Evolutionary conservation across 345 rosid species (phyloP).

Genomic region (Linum usitatissimum): DNA sequence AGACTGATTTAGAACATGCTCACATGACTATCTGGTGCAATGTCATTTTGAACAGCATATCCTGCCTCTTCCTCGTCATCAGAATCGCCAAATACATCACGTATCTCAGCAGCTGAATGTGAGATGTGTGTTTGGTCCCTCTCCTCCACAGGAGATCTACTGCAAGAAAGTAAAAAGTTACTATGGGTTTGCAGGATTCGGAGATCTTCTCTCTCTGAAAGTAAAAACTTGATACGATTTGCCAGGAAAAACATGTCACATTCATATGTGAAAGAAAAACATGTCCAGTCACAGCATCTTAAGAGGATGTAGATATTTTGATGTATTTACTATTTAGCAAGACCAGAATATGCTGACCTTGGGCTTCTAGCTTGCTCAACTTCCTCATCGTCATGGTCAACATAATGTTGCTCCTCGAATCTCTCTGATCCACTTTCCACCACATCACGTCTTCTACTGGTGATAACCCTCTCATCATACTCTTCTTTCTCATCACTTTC

Average conservation of each 20-base stretch:
- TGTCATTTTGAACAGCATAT: slow-evolving; percentile 53
- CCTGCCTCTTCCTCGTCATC: slow-evolving; percentile 83
- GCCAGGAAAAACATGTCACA: slow-evolving; percentile 1
- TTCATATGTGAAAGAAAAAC: background rate
- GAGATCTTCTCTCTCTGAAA: too few relatives aligned
- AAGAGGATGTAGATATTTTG: background rate
- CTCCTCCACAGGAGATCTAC: slow-evolving; percentile 55
- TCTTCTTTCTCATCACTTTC: slow-evolving; percentile 72
- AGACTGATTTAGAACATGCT: slow-evolving; percentile 15
- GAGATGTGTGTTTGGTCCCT: slow-evolving; percentile 49
- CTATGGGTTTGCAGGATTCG: too few relatives aligned
- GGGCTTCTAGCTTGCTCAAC: slow-evolving; percentile 66
- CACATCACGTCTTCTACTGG: slow-evolving; percentile 49
- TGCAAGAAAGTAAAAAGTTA: slow-evolving; percentile 20
- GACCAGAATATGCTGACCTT: slow-evolving; percentile 31
- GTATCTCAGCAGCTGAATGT: slow-evolving; percentile 70
- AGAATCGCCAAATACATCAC: slow-evolving; percentile 96
- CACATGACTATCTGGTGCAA: slow-evolving; percentile 58
- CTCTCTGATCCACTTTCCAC: slow-evolving; percentile 86
- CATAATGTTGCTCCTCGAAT: slow-evolving; percentile 61
- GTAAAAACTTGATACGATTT: slow-evolving; percentile 8
- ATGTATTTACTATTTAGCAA: background rate
- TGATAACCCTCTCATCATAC: slow-evolving; percentile 45
- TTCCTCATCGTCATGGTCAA: slow-evolving; percentile 74
- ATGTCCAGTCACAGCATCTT: background rate